These are phyloP conservation scores for Rubia peregrina DNA, from an alignment of 305 asterid genomes.

Conservation along the genomic window DNA sequence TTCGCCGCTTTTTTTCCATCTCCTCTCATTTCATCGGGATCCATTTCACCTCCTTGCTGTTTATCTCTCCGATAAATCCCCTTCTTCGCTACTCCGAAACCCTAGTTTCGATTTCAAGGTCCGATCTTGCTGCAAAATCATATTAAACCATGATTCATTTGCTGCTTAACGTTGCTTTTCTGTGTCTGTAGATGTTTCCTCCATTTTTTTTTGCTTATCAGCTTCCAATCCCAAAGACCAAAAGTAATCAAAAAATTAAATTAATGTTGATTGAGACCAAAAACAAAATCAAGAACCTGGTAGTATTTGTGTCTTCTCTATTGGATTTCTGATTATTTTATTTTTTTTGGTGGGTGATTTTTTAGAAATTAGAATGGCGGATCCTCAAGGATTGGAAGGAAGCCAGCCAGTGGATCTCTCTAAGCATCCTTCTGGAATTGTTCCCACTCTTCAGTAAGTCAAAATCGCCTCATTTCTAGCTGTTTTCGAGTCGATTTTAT, in stretches of 20 bases:
- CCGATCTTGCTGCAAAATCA: neutral
- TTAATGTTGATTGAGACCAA: neutral
- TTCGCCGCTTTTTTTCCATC: neutral
- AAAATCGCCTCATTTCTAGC: neutral
- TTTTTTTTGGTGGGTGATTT: neutral
- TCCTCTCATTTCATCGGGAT: neutral
- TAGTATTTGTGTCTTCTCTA: neutral
- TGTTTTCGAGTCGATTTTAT: neutral
- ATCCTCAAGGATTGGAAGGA: conserved; percentile 57
- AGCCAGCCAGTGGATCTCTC: conserved; percentile 73
- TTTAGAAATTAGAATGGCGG: conserved; percentile 47
- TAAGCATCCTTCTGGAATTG: conserved; percentile 82
- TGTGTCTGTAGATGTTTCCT: neutral
- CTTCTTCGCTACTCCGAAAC: neutral
- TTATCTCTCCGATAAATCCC: neutral
- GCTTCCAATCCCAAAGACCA: neutral
- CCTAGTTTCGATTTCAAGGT: conserved; percentile 7
- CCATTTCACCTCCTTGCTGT: neutral
- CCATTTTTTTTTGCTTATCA: neutral
- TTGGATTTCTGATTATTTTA: neutral
- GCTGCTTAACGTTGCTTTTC: neutral
- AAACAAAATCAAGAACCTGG: neutral
- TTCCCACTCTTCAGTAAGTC: conserved; percentile 80
- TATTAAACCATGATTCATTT: too few relatives aligned
- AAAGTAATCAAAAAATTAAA: neutral